Evolutionary conservation across 305 asterid genomes (phyloP), one percentile per base, ranked within the genome.

Genomic region (Solanum aculeatissimum): DNA sequence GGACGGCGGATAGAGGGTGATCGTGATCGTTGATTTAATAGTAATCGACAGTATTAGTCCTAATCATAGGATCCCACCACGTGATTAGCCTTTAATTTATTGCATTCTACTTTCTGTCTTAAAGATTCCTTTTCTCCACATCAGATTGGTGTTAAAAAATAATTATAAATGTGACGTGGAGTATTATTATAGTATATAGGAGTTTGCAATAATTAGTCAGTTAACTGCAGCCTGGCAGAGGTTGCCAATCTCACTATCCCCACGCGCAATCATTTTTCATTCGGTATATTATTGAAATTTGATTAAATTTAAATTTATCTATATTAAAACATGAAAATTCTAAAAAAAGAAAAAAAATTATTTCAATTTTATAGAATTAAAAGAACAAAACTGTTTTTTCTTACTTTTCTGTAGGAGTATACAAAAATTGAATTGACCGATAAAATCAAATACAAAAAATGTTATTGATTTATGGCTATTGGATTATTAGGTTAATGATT

Each of bases 1-100:
- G 85, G 87, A 60, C 88, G 85, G 88, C 85, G 54, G 49, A 0
- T 75, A 11, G 43, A 25, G 78, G 10, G 83, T 29, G 72, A 83
- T 87, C 86, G 29, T 16, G 84, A 81, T 75, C 88, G 88, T 80
- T 6, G 54, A 40, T 65, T 83, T 27, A 58, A 13, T 45, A 65
- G 13, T 29, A 14, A 29, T 23, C 10, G 82, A 77, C 65, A 77
- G 4, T 35, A 35, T 49, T 51, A 18, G 27, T 85, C 87, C n/a
- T 32, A 40, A 43, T 84, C 32, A 13, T 19, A 27, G 66, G 84
- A 68, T 83, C 82, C 75, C 69, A 79, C 66, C 85, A 84, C 89
- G 87, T 87, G 87, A 82, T 25, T 47, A 14, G 10, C 12, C 6
- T 65, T 27, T 32, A 74, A 8, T 7, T 51, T 74, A 45, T 23